Percentiles rank a stretch among this genome's conserved stretches.
Conservation (phyloP, 2,329 filamentous ascomycete species). For the Amauroascus verrucosus region DNA sequence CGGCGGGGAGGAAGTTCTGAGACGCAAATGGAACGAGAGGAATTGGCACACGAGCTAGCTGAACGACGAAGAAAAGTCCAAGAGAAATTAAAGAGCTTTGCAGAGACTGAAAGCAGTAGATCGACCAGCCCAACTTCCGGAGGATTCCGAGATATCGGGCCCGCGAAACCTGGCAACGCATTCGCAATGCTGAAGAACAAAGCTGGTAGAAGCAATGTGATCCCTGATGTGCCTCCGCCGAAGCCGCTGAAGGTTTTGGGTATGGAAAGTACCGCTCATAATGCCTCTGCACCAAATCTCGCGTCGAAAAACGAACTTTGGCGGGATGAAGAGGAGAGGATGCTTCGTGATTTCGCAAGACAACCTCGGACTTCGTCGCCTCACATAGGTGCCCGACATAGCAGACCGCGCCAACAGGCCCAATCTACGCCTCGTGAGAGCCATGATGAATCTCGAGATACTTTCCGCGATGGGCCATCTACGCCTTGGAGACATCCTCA, state of each 20-base stretch:
- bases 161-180: conserved; percentile 31
- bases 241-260: conserved; percentile 37
- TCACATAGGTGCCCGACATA: conserved; percentile 24
- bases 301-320: conserved; percentile 25
- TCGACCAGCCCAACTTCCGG: conserved; percentile 35
- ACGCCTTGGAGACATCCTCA: conserved; percentile 30
- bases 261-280: conserved; percentile 23
- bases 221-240: conserved; percentile 23
- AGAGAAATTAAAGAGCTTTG: conserved; percentile 38
- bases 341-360: conserved; percentile 24
- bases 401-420: conserved; percentile 9
- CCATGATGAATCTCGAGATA: conserved; percentile 29
- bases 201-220: conserved; percentile 26
- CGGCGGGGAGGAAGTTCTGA: conserved; percentile 38
- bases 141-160: conserved; percentile 22
- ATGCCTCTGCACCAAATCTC: conserved; percentile 30
- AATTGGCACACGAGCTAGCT: conserved; percentile 40
- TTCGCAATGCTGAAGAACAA: conserved; percentile 39
- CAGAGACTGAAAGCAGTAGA: conserved; percentile 33
- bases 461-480: conserved; percentile 26
- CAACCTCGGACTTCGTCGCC: conserved; percentile 33
- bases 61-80: conserved; percentile 40
- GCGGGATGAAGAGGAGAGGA: conserved; percentile 31
- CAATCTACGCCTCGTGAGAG: conserved; percentile 20
- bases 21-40: conserved; percentile 40